These are phyloP conservation scores for Irpex rosettiformis DNA, from an alignment of 1,284 basidiomycete genomes.

Conservation along the genomic window DNA sequence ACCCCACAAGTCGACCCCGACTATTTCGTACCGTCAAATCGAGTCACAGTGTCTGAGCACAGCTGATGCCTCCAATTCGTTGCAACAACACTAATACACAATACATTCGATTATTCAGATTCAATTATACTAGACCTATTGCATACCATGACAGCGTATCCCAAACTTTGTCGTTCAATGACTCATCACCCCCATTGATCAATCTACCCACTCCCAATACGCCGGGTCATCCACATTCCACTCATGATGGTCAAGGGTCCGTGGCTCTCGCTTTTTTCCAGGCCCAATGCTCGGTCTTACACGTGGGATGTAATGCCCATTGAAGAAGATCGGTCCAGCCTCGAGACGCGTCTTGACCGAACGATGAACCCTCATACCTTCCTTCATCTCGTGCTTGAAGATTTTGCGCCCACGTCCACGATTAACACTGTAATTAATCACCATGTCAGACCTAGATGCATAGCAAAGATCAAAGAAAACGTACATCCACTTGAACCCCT, in stretches of 20 bases:
- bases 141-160: too few species aligned
- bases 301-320: slow-evolving; percentile 15
- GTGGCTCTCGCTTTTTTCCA: neutral
- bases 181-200: too few species aligned
- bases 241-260: slow-evolving; percentile 3
- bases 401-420: slow-evolving; percentile 17
- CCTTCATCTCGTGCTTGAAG: slow-evolving; percentile 13
- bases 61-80: too few species aligned
- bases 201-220: slow-evolving; percentile 13
- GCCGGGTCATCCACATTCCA: slow-evolving; percentile 10
- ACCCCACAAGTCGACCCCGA: too few species aligned
- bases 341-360: slow-evolving; percentile 22
- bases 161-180: too few species aligned
- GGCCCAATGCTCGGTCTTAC: slow-evolving; percentile 14
- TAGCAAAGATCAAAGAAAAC: neutral
- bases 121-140: too few species aligned
- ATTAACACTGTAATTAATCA: slow-evolving; percentile 13
- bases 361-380: slow-evolving; percentile 19
- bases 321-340: slow-evolving; percentile 7
- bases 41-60: too few species aligned
- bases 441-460: neutral
- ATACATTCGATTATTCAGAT: too few species aligned
- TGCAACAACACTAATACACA: too few species aligned
- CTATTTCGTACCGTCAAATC: too few species aligned
- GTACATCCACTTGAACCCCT: slow-evolving; percentile 18